Base-by-base conservation (phyloP, 768 basidiomycete genomes). In the Psilocybe tampanensis region DNA sequence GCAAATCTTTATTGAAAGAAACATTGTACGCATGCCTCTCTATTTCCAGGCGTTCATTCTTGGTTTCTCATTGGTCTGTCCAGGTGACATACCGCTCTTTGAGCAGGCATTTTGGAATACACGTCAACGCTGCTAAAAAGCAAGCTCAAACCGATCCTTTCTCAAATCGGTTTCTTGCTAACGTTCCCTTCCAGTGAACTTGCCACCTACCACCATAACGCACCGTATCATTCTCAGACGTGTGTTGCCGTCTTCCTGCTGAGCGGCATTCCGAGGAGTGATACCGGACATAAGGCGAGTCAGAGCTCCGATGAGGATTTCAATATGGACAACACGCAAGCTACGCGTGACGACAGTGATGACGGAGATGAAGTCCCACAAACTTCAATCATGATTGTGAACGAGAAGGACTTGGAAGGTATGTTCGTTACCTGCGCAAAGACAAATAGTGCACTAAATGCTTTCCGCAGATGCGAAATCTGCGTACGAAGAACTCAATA, bases 101-200 rank as follows among this genome's bases (percentile, higher is more conserved):
- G 47, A 92, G 92, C 64, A 81, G 89, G 60, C 83, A 82, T 39
- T 77, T 90, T 43, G 76, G 77, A 0, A 77, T 93, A 52, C 87
- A 92, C 64, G 90, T 92, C 64, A 90, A 92, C 69, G 72, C 73
- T 34, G 91, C 92, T 18, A 94, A 92, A 68, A 88, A 86, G 92
- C 92, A 58, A 64, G 80, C 48, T n/a, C 42, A 24, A 2, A 19
- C 47, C 15, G 18, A 17, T 18, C 8, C 19, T 36, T 11, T 26
- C 8, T 15, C 26, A 18, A n/a, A n/a, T n/a, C 26, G 9, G 17
- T 12, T 21, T 13, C 32, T 12, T 17, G 17, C 39, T 44, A 50
- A 24, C 34, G 11, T 51, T 42, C 34, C 29, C 11, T 8, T 17
- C 9, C 62, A 93, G 92, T 64, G 86, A 88, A 64, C 79, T 94